Conservation (phyloP, 1,284 basidiomycete species). For the Sanghuangporus baumii region DNA sequence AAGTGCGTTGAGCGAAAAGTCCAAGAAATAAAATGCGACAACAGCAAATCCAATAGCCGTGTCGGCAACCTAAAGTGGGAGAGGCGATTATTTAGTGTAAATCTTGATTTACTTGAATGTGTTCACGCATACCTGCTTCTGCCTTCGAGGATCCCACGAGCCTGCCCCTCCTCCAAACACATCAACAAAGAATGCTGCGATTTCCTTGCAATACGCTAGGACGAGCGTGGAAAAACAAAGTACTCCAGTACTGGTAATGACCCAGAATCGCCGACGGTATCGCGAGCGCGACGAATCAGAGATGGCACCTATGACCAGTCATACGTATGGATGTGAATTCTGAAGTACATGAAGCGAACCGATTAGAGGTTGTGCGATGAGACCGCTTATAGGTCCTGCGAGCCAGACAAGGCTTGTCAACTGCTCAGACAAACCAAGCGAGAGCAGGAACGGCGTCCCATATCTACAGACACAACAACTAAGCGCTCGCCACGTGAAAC, state of each 20-base stretch:
- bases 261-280: conserved; percentile 88
- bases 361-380: conserved; percentile 93
- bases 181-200: conserved; percentile 76
- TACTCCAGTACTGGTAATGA: conserved; percentile 74
- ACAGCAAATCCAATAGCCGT: conserved; percentile 83
- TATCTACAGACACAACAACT: conserved; percentile 53
- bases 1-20: conserved; percentile 92
- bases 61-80: conserved; percentile 46
- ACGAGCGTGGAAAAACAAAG: conserved; percentile 66
- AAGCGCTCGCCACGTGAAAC: conserved; percentile 21
- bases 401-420: conserved; percentile 95
- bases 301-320: conserved; percentile 61
- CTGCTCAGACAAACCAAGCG: conserved; percentile 85
- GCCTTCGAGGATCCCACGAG: conserved; percentile 84
- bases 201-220: conserved; percentile 80
- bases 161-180: conserved; percentile 72
- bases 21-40: conserved; percentile 88
- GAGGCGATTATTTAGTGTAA: neutral
- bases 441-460: conserved; percentile 89
- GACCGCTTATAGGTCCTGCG: conserved; percentile 90
- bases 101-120: neutral
- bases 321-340: neutral
- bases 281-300: conserved; percentile 89
- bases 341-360: conserved; percentile 41
- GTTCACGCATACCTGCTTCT: conserved; percentile 43